A percentile compares a stretch with the other conserved stretches of the same genome.
Evolutionary conservation across 306 rosid species (phyloP).

Genomic region (Sechiopsis laciniata): DNA sequence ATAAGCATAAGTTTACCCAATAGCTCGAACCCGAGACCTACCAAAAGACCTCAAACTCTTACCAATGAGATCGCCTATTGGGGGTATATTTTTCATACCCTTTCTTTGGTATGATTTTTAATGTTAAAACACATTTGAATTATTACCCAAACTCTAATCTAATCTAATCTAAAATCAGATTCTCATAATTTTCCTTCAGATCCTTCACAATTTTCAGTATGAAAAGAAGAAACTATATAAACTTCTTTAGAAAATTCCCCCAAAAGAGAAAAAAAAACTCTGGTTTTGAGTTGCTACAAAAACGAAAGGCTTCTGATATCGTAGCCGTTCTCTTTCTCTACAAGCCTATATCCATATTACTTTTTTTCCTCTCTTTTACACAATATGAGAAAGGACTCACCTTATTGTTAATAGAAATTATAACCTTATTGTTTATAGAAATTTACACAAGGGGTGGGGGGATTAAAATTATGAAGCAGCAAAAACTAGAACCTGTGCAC

Average conservation of each 20-base stretch:
- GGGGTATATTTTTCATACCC: too few species aligned
- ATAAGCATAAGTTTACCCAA: too few species aligned
- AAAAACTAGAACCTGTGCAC: neutral
- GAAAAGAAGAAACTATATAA: neutral
- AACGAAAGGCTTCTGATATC: neutral
- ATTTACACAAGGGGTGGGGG: constrained; percentile 1
- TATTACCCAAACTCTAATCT: too few species aligned
- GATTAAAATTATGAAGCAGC: neutral
- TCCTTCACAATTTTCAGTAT: constrained; percentile 11
- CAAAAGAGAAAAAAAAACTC: neutral
- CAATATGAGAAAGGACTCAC: constrained; percentile 10
- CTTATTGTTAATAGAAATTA: neutral
- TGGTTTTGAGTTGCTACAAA: neutral
- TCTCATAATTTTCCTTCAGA: neutral
- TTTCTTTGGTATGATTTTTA: too few species aligned
- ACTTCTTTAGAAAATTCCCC: neutral
- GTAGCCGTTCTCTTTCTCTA: neutral
- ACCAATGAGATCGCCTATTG: too few species aligned
- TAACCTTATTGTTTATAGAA: neutral
- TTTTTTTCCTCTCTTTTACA: neutral
- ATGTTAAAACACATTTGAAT: too few species aligned
- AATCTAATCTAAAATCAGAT: neutral
- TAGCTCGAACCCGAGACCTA: too few species aligned
- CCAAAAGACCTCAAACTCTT: too few species aligned
- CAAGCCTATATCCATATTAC: neutral